Conservation (phyloP, 331 rosid genomes). For the Quercus tomentella region DNA sequence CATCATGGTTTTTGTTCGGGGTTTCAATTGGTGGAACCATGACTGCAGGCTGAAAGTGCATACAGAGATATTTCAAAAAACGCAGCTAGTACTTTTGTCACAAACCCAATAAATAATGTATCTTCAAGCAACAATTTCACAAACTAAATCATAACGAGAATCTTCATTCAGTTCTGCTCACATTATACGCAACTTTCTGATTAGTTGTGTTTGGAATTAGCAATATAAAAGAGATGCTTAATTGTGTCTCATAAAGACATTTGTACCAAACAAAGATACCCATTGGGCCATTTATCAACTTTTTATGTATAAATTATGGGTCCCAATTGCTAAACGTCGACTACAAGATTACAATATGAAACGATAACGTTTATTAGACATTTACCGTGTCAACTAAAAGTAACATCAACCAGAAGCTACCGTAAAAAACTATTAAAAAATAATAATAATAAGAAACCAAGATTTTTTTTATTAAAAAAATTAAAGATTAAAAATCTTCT, state of each 20-base stretch:
- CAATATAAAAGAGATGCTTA: neutral
- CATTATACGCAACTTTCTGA: neutral
- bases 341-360: too few species aligned
- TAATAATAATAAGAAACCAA: too few species aligned
- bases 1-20: conserved; percentile 29
- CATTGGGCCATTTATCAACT: neutral
- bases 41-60: conserved; percentile 16
- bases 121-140: neutral
- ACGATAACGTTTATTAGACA: too few species aligned
- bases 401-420: too few species aligned
- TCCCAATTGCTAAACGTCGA: too few species aligned
- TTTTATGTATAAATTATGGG: neutral
- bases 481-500: neutral
- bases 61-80: neutral
- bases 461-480: neutral
- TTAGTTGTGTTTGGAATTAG: neutral
- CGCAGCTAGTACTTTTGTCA: neutral
- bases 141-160: neutral
- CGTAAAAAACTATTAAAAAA: too few species aligned
- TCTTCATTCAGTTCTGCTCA: too few species aligned
- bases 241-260: neutral
- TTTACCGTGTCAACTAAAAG: too few species aligned
- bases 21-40: conserved; percentile 78
- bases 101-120: neutral
- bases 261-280: neutral